These are phyloP conservation scores for Hypoxylon sp. DNA, from an alignment of 2,329 filamentous ascomycete genomes.

Conservation along the genomic window DNA sequence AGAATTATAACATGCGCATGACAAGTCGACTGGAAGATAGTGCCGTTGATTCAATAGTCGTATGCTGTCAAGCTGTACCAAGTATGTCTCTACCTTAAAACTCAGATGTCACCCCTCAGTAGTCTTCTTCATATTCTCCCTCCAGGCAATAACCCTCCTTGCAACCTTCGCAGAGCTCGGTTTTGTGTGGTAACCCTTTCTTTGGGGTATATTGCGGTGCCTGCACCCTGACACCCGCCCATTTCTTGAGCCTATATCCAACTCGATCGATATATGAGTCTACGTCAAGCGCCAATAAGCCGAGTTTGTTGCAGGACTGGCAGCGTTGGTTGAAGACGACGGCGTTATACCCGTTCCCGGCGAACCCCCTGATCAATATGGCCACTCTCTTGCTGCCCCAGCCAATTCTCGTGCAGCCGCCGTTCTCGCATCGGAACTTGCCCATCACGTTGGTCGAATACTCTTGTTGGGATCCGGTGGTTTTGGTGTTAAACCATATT, in stretches of 20 bases:
- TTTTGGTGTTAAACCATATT: slow-evolving; percentile 9
- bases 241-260: slow-evolving; percentile 41
- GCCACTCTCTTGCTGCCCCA: slow-evolving; percentile 33
- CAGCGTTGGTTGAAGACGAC: slow-evolving; percentile 40
- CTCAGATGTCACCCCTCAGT: not conserved
- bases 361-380: slow-evolving; percentile 34
- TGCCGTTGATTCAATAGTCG: too few relatives aligned
- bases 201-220: not conserved
- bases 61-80: too few relatives aligned
- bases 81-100: too few relatives aligned
- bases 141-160: not conserved
- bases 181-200: slow-evolving; percentile 20
- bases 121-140: not conserved
- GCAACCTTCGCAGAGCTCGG: slow-evolving; percentile 33
- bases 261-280: slow-evolving; percentile 39
- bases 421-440: slow-evolving; percentile 26
- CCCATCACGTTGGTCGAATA: slow-evolving; percentile 34
- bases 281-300: slow-evolving; percentile 31
- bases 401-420: slow-evolving; percentile 3
- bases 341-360: slow-evolving; percentile 35
- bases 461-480: not conserved
- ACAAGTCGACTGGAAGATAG: too few relatives aligned
- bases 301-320: slow-evolving; percentile 29
- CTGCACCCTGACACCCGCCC: slow-evolving; percentile 32
- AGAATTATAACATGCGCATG: too few relatives aligned